Percentiles rank a stretch among this genome's conserved stretches.
Conservation (phyloP, 768 basidiomycete species). For the Omphalotus guepiniiformis region DNA sequence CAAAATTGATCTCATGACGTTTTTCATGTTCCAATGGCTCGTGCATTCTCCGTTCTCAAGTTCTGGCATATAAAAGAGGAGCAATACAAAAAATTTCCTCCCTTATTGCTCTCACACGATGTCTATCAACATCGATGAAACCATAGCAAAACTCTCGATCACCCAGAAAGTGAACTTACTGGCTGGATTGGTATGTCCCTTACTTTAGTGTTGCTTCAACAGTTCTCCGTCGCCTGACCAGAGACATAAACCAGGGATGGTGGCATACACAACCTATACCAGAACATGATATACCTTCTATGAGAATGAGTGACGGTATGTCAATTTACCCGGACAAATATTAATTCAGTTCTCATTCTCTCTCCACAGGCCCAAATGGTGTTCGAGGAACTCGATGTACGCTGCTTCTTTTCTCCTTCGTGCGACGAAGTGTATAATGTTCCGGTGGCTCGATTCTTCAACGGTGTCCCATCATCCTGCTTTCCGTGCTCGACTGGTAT, state of each 20-base stretch:
- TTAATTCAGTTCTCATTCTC: background rate
- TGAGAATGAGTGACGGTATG: slow-evolving; percentile 45
- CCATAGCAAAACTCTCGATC: slow-evolving; percentile 32
- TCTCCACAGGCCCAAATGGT: slow-evolving; percentile 40
- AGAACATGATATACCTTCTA: slow-evolving; percentile 34
- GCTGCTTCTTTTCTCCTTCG: slow-evolving; percentile 18
- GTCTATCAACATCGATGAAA: slow-evolving; percentile 31
- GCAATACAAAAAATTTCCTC: no score
- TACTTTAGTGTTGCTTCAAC: background rate
- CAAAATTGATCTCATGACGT: no score
- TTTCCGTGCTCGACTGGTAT: slow-evolving; percentile 56
- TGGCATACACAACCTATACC: slow-evolving; percentile 43
- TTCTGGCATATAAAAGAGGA: no score
- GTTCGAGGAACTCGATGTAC: slow-evolving; percentile 43
- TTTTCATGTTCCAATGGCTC: no score
- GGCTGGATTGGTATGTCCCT: slow-evolving; percentile 30
- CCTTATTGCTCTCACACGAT: no score
- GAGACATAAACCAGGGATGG: slow-evolving; percentile 31
- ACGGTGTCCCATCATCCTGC: slow-evolving; percentile 51
- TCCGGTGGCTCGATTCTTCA: slow-evolving; percentile 52
- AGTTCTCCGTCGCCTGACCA: background rate
- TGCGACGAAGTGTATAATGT: background rate
- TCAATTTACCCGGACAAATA: slow-evolving; percentile 1
- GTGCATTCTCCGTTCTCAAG: no score
- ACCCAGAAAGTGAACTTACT: slow-evolving; percentile 43